phyloP scores from a whole-genome alignment of 805 yeast genomes.

The Jamesozyma lodderae region DNA sequence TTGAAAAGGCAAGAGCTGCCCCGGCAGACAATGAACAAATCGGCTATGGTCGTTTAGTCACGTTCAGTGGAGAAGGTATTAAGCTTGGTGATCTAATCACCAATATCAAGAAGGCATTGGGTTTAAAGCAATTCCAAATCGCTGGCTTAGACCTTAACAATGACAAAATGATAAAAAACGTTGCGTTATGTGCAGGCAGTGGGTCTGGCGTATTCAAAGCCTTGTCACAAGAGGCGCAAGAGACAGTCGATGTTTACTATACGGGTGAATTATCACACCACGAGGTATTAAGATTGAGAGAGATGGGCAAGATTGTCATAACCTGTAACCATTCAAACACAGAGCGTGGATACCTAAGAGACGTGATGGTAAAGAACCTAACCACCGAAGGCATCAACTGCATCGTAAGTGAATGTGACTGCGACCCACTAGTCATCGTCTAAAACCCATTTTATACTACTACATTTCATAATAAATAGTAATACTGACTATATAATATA shows the following conservation, averaged over 20 bases:
- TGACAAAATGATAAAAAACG: conserved; percentile 34
- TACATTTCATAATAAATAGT: no score
- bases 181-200: conserved; percentile 94
- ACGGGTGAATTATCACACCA: conserved; percentile 97
- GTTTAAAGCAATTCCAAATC: conserved; percentile 52
- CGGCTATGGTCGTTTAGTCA: conserved; percentile 76
- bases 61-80: conserved; percentile 34
- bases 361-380: conserved; percentile 36
- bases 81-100: conserved; percentile 38
- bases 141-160: conserved; percentile 32
- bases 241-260: conserved; percentile 60
- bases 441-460: no score
- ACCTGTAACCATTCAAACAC: conserved; percentile 87
- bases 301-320: conserved; percentile 61
- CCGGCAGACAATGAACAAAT: conserved; percentile 28
- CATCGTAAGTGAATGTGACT: conserved; percentile 46
- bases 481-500: no score
- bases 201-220: conserved; percentile 66
- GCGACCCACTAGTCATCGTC: conserved; percentile 44
- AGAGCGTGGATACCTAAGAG: conserved; percentile 71
- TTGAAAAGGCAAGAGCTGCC: conserved; percentile 21
- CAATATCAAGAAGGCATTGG: conserved; percentile 46
- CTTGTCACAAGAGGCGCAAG: conserved; percentile 12
- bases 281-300: conserved; percentile 66
- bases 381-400: conserved; percentile 37